Evolutionary conservation across 2,329 filamentous ascomycete genomes (phyloP).

Genomic region (Alternaria ethzedia): DNA sequence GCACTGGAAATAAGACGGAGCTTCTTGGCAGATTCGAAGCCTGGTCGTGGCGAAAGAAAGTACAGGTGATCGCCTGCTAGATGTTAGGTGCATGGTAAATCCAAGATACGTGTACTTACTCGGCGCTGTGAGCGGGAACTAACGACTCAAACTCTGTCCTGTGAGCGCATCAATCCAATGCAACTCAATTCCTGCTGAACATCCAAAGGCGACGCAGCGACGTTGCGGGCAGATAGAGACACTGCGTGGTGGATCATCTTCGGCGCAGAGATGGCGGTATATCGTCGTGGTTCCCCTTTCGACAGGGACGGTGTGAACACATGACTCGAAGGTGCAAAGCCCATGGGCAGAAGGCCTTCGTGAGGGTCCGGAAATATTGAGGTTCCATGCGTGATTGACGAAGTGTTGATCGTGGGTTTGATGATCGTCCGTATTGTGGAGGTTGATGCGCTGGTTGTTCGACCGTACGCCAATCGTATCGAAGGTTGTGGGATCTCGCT

Average conservation of each 20-base stretch:
- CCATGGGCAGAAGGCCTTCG: background rate
- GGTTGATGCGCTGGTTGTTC: slow-evolving; percentile 25
- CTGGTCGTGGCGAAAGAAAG: slow-evolving; percentile 64
- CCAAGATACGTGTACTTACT: slow-evolving; percentile 32
- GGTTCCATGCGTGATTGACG: slow-evolving; percentile 42
- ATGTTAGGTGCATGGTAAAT: background rate
- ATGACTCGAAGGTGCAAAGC: background rate
- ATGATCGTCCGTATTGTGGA: slow-evolving; percentile 31
- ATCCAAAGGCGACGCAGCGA: slow-evolving; percentile 70
- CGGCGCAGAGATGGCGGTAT: slow-evolving; percentile 63
- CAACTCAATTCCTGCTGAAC: slow-evolving; percentile 66
- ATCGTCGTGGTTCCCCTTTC: slow-evolving; percentile 47
- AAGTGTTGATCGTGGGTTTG: slow-evolving; percentile 28
- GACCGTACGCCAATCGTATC: slow-evolving; percentile 36
- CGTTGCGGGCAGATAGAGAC: slow-evolving; percentile 70
- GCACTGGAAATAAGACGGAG: slow-evolving; percentile 69
- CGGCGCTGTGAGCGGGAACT: slow-evolving; percentile 62
- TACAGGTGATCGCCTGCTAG: slow-evolving; percentile 57
- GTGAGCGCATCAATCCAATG: slow-evolving; percentile 63
- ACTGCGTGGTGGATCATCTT: slow-evolving; percentile 68
- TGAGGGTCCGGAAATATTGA: slow-evolving; percentile 24
- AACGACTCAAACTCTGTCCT: slow-evolving; percentile 59
- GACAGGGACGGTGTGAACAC: slow-evolving; percentile 27
- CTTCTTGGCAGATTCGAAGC: slow-evolving; percentile 62
- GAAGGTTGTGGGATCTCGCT: slow-evolving; percentile 16